These are phyloP conservation scores for Aspergillus hortae DNA, from an alignment of 2,329 filamentous ascomycete species.

Conservation along the genomic window DNA sequence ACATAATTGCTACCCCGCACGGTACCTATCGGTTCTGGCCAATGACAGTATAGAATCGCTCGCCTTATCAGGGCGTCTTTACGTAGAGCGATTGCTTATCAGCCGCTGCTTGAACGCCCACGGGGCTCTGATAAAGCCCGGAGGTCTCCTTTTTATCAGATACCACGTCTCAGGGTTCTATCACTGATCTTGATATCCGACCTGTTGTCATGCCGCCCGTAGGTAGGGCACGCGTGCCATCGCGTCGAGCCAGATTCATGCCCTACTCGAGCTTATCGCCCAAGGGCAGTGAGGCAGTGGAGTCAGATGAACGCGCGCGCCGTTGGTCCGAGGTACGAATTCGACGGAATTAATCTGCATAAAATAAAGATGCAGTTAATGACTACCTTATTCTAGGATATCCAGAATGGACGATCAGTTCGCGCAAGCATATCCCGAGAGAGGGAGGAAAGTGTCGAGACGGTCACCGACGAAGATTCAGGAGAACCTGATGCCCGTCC, in stretches of 20 bases:
- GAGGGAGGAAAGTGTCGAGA: neutral
- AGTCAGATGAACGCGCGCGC: neutral
- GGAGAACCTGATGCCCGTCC: slow-evolving; percentile 13
- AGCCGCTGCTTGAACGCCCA: neutral
- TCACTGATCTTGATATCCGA: neutral
- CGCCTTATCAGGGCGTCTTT: too few relatives aligned
- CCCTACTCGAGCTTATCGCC: neutral
- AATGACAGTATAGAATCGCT: too few relatives aligned
- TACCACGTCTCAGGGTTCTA: neutral
- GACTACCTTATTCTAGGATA: neutral
- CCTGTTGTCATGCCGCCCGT: neutral
- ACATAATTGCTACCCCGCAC: too few relatives aligned
- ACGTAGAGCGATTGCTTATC: neutral
- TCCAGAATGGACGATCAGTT: neutral
- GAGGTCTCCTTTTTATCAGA: neutral
- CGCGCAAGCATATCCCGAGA: neutral
- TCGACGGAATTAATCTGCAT: neutral
- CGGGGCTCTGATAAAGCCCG: neutral
- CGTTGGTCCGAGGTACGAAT: neutral
- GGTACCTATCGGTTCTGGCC: too few relatives aligned
- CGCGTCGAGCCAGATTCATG: slow-evolving; percentile 1
- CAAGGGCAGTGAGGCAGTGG: neutral
- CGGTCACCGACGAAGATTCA: neutral
- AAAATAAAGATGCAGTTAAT: neutral
- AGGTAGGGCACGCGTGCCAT: neutral